These are phyloP conservation scores for Coemansia sp. DNA, from an alignment of 371 early-diverging fungal genomes.

Conservation along the genomic window DNA sequence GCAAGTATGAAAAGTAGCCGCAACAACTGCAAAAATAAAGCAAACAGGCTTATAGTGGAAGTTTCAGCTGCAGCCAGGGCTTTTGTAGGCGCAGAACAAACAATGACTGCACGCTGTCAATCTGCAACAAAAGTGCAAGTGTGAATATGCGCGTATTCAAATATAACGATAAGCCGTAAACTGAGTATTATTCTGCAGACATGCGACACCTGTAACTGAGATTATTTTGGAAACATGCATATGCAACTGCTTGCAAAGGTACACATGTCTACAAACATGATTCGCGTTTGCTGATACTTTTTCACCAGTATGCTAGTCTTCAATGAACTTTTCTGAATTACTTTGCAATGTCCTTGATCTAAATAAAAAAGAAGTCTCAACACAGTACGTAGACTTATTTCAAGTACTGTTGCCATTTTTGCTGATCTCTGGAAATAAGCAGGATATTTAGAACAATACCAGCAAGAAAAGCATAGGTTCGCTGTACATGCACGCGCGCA, in stretches of 20 bases:
- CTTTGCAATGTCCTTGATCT: neutral
- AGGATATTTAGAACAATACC: constrained; percentile 3
- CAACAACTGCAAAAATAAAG: neutral
- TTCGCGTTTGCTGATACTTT: neutral
- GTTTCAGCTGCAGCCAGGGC: neutral
- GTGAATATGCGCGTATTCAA: neutral
- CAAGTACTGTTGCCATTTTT: neutral
- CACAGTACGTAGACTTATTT: neutral
- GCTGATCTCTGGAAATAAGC: neutral
- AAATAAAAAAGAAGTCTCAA: neutral
- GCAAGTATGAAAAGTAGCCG: neutral
- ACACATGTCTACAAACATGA: neutral
- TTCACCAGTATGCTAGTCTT: neutral
- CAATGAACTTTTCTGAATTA: neutral
- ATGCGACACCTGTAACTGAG: constrained; percentile 1
- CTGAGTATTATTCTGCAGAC: constrained; percentile 1
- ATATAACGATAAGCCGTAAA: neutral
- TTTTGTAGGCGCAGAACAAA: neutral
- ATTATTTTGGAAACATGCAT: neutral
- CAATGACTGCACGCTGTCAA: neutral
- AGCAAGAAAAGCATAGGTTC: neutral
- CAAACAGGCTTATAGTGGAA: neutral
- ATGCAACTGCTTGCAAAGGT: neutral
- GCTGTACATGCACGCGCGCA: neutral
- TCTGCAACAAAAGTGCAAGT: neutral